A percentile compares a stretch with the other conserved stretches of the same genome.
phyloP scores from a whole-genome alignment of 2,329 filamentous ascomycete genomes.

The Arachnomyces sp. region DNA sequence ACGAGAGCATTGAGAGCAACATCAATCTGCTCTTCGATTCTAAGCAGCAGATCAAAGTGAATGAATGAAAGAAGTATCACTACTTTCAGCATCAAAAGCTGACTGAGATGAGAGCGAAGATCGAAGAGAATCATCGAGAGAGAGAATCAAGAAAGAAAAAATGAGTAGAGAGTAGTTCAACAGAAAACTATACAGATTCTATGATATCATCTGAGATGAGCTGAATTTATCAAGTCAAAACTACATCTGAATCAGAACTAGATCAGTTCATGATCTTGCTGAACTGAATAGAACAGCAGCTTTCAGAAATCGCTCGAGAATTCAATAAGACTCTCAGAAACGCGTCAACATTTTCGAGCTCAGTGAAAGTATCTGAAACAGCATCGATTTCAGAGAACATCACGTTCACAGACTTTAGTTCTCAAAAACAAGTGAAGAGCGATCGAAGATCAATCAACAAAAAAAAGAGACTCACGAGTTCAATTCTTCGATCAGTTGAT shows the following conservation, averaged over 20 bases:
- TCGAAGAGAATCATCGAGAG: constrained; percentile 2
- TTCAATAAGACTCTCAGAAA: constrained; percentile 1
- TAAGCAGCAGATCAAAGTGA: constrained; percentile 4
- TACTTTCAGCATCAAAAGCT: constrained; percentile 2
- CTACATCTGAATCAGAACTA: constrained; percentile 1
- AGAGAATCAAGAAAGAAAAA: constrained; percentile 2
- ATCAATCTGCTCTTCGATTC: constrained; percentile 5
- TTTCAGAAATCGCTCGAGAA: constrained; percentile 5
- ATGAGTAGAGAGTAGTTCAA: neutral
- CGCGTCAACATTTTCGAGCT: neutral
- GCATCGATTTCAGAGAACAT: constrained; percentile 1
- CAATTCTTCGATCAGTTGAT: constrained; percentile 2
- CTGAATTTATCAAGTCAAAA: neutral
- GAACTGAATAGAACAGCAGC: constrained; percentile 6
- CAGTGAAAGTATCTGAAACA: neutral
- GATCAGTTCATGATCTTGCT: constrained; percentile 3
- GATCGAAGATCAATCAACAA: neutral
- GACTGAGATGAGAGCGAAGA: neutral
- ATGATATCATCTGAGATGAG: neutral
- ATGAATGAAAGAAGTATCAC: constrained; percentile 7
- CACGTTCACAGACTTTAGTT: neutral
- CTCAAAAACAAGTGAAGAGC: constrained; percentile 1
- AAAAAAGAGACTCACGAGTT: neutral
- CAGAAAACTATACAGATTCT: too few species aligned
- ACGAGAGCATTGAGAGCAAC: constrained; percentile 3